A percentile compares a stretch with the other conserved stretches of the same genome.
phyloP scores from a whole-genome alignment of 208 protist species.

The Vickermania ingenoplastis region DNA sequence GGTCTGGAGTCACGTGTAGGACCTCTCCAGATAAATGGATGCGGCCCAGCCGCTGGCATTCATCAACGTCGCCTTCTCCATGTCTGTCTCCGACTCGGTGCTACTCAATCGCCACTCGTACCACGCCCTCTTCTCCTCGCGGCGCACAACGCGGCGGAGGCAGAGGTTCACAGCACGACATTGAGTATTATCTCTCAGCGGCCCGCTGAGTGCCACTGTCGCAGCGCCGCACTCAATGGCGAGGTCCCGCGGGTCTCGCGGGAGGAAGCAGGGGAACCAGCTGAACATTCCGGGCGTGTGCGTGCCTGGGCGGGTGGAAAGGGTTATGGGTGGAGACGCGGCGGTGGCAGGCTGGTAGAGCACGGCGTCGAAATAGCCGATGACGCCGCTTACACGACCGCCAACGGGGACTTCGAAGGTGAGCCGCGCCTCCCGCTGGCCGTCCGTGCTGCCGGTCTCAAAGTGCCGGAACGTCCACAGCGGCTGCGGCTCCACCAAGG shows the following conservation, averaged over 20 bases:
- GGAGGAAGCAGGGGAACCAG: constrained; percentile 80
- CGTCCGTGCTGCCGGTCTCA: neutral
- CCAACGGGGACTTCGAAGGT: constrained; percentile 22
- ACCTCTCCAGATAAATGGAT: constrained; percentile 27
- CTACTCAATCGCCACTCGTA: constrained; percentile 58
- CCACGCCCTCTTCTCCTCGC: constrained; percentile 35
- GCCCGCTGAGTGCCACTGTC: too few relatives aligned
- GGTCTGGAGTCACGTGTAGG: too few relatives aligned
- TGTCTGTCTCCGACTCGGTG: constrained; percentile 4
- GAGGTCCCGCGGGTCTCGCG: constrained; percentile 23
- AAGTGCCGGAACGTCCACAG: constrained; percentile 80
- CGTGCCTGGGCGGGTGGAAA: constrained; percentile 10
- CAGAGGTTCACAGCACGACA: constrained; percentile 15
- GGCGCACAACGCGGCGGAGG: constrained; percentile 25
- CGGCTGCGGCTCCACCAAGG: constrained; percentile 38
- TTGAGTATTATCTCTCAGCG: too few relatives aligned
- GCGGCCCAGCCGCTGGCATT: constrained; percentile 69
- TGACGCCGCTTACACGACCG: constrained; percentile 50
- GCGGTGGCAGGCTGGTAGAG: constrained; percentile 24
- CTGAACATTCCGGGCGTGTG: constrained; percentile 72
- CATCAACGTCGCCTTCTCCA: constrained; percentile 11
- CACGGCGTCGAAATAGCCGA: constrained; percentile 61
- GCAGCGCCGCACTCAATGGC: too few relatives aligned
- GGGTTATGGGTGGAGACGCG: constrained; percentile 7
- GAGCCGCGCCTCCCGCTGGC: constrained; percentile 4